Evolutionary conservation across 495 filamentous ascomycete species (phyloP).

Genomic region (Xylaria palmicola): DNA sequence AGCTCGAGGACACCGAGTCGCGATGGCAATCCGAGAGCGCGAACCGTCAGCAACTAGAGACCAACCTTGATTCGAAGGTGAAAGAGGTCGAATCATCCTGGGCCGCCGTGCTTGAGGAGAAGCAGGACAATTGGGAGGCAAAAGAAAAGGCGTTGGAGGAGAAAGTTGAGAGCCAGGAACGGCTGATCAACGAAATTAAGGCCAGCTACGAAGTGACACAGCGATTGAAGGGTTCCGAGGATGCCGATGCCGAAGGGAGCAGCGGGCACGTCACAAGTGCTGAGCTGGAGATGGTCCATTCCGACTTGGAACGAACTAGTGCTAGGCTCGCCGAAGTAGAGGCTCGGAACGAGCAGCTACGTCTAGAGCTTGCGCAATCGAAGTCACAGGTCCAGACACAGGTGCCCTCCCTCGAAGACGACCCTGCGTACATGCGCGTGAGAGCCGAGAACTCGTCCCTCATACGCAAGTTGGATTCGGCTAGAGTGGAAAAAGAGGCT

Average conservation of each 20-base stretch:
- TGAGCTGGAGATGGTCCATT: slow-evolving; percentile 87
- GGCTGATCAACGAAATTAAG: slow-evolving; percentile 89
- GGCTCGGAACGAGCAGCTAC: slow-evolving; percentile 89
- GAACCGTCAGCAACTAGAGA: slow-evolving; percentile 71
- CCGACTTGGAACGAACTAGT: slow-evolving; percentile 88
- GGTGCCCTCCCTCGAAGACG: slow-evolving; percentile 68
- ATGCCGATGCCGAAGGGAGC: slow-evolving; percentile 49
- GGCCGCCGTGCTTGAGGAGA: slow-evolving; percentile 89
- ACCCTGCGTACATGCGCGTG: slow-evolving; percentile 79
- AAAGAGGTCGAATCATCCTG: slow-evolving; percentile 89
- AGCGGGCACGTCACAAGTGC: slow-evolving; percentile 72
- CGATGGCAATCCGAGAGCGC: slow-evolving; percentile 71
- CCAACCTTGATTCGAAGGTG: slow-evolving; percentile 68
- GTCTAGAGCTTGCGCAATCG: slow-evolving; percentile 84
- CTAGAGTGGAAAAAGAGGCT: slow-evolving; percentile 76
- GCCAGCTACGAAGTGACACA: slow-evolving; percentile 97
- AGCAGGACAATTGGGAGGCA: slow-evolving; percentile 92
- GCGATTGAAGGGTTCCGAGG: slow-evolving; percentile 70
- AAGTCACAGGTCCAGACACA: slow-evolving; percentile 70
- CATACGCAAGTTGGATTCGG: slow-evolving; percentile 79
- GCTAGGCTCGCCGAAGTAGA: slow-evolving; percentile 86
- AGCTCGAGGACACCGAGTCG: slow-evolving; percentile 82
- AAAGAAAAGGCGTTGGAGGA: slow-evolving; percentile 92
- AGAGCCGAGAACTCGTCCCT: slow-evolving; percentile 90
- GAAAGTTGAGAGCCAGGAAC: slow-evolving; percentile 91